Conservation (phyloP, 208 protist species). For the Trypanosoma theileri region DNA sequence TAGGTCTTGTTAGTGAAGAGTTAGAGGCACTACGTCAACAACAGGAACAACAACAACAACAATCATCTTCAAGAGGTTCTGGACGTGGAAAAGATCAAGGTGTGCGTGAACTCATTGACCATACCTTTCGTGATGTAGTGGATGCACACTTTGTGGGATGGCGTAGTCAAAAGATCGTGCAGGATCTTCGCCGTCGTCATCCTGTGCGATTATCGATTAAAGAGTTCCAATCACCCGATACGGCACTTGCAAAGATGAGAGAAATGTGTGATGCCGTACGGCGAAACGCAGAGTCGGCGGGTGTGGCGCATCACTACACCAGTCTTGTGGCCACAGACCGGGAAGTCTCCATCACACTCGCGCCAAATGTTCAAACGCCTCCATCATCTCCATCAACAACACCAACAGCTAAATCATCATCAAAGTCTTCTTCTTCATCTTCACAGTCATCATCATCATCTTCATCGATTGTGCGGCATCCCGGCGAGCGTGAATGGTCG, state of each 20-base stretch:
- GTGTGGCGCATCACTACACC: slow-evolving; percentile 79
- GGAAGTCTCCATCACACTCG: slow-evolving; percentile 67
- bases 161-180: slow-evolving; percentile 85
- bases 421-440: too few relatives aligned
- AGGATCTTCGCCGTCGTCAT: slow-evolving; percentile 74
- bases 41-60: slow-evolving; percentile 29
- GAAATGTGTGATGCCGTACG: slow-evolving; percentile 86
- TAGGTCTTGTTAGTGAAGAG: slow-evolving; percentile 58
- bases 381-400: too few relatives aligned
- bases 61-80: neutral
- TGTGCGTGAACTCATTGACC: slow-evolving; percentile 56
- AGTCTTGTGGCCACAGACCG: slow-evolving; percentile 79
- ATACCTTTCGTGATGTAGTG: slow-evolving; percentile 83
- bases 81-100: slow-evolving; percentile 3
- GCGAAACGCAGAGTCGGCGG: slow-evolving; percentile 51
- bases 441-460: too few relatives aligned
- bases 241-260: slow-evolving; percentile 67
- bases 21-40: slow-evolving; percentile 40
- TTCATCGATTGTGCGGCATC: slow-evolving; percentile 45
- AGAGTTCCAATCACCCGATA: slow-evolving; percentile 76
- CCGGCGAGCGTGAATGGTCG: slow-evolving; percentile 83
- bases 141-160: slow-evolving; percentile 89
- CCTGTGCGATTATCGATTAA: slow-evolving; percentile 79
- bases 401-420: slow-evolving; percentile 3
- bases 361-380: slow-evolving; percentile 36